Conservation (phyloP, 2,329 filamentous ascomycete species). For the Ascomycota sp. region DNA sequence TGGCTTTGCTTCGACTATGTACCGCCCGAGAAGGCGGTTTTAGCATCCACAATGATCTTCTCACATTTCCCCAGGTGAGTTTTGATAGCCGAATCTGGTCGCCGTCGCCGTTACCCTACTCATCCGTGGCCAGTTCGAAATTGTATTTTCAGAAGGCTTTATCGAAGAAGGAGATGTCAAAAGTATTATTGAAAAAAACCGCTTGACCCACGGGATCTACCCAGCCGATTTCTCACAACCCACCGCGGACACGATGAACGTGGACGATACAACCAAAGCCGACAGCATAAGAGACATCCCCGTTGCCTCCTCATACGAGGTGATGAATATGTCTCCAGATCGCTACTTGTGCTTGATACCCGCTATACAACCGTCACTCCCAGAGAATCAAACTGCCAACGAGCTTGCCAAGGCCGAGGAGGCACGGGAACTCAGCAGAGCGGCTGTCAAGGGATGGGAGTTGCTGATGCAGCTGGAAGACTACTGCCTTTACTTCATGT, state of each 20-base stretch:
- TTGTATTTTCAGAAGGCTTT: constrained; percentile 51
- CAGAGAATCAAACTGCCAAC: constrained; percentile 42
- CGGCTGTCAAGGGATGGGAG: constrained; percentile 57
- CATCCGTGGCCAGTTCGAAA: constrained; percentile 41
- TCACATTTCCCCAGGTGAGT: constrained; percentile 62
- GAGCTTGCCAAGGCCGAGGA: constrained; percentile 50
- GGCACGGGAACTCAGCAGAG: constrained; percentile 56
- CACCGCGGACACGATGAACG: constrained; percentile 12
- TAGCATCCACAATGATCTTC: constrained; percentile 70
- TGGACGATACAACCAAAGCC: constrained; percentile 5
- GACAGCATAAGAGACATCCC: constrained; percentile 11
- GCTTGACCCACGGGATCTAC: constrained; percentile 13
- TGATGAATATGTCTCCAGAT: constrained; percentile 46
- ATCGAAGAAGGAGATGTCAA: constrained; percentile 47
- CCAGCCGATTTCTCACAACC: constrained; percentile 18
- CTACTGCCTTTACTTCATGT: constrained; percentile 60
- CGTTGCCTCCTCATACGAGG: constrained; percentile 32
- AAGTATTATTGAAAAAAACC: constrained; percentile 29
- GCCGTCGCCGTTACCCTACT: not conserved
- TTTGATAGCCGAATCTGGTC: not conserved
- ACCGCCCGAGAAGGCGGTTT: constrained; percentile 35
- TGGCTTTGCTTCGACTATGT: constrained; percentile 22
- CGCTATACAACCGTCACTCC: constrained; percentile 31
- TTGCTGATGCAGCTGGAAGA: constrained; percentile 58
- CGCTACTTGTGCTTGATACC: constrained; percentile 75